Base-by-base conservation (phyloP, 164 flowering plant genomes). In the Nelumbo lutea region DNA sequence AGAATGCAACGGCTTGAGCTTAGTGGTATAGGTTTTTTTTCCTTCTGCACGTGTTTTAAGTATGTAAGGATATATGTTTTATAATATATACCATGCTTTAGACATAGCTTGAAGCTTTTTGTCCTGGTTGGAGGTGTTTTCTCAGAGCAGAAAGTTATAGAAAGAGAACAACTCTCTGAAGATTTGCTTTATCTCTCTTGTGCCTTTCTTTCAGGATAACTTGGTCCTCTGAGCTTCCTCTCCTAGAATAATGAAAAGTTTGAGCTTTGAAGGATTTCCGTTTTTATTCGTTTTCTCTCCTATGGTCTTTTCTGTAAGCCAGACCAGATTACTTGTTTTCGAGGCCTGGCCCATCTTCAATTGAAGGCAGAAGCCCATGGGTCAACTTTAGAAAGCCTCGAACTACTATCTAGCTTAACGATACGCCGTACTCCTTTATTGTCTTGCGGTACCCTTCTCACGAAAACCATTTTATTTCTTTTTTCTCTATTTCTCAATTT, bases 121-220 rank as follows among this genome's bases (percentile, higher is more conserved):
- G 27, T 27, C 27, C 27, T 27, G 14, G 52, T 38, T 3, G 11
- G 50, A 38, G 53, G 47, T 48, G 62, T 64, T 70, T 76, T 70
- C 50, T 63, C 53, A 62, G 51, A 46, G 42, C 68, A 65, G 80
- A 77, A 79, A 77, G 79, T 68, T 44, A 27, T 7, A 56, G 62
- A 72, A 75, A 75, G 72, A 65, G 38, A 55, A 57, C 42, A 59
- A 53, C 71, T 69, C 72, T 70, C 60, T 50, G 42, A 7, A 50
- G 70, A 59, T 46, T 70, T 66, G 51, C 66, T 68, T 75, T 75
- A 67, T 58, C 52, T 57, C 15, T 42, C 55, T 61, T 52, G 13
- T 69, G 11, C 70, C 70, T 77, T 70, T 64, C 48, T 67, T 68
- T 65, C 13, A 70, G 77, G 64, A 77, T 79, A 72, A 70, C 76